These are phyloP conservation scores for Neonectria punicea DNA, from an alignment of 2,329 filamentous ascomycete genomes.

Conservation along the genomic window DNA sequence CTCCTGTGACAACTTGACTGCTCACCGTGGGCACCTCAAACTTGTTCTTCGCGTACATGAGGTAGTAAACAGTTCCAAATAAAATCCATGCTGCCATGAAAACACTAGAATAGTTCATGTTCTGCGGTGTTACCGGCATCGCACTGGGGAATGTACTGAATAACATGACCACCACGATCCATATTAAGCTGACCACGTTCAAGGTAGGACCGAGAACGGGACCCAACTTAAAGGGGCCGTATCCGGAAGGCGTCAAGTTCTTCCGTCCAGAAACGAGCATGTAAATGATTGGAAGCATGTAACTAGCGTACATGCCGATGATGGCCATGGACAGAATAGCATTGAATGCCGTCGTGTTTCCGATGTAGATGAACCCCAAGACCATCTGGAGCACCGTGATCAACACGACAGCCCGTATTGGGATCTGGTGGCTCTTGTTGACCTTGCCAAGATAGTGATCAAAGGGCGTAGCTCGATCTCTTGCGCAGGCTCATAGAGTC, in stretches of 20 bases:
- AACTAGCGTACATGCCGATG: slow-evolving; percentile 55
- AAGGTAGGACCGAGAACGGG: slow-evolving; percentile 44
- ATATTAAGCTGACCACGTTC: slow-evolving; percentile 54
- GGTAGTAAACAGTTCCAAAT: no score
- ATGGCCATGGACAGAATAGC: slow-evolving; percentile 55
- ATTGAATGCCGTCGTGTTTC: slow-evolving; percentile 54
- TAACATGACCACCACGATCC: slow-evolving; percentile 50
- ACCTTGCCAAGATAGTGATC: slow-evolving; percentile 51
- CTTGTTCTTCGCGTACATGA: no score
- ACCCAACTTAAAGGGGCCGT: slow-evolving; percentile 46
- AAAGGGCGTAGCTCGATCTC: slow-evolving; percentile 51
- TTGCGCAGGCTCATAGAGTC: slow-evolving; percentile 53
- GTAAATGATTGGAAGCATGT: slow-evolving; percentile 50
- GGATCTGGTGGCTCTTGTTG: slow-evolving; percentile 46
- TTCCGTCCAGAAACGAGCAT: slow-evolving; percentile 53
- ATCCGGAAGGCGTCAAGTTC: slow-evolving; percentile 26
- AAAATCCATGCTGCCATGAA: no score
- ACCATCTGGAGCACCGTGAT: slow-evolving; percentile 43
- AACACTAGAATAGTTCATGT: no score
- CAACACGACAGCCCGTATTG: slow-evolving; percentile 43
- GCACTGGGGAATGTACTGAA: no score
- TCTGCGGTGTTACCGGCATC: no score
- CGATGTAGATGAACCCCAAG: slow-evolving; percentile 53
- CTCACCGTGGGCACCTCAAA: no score
- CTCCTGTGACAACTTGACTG: no score